A percentile compares a stretch with the other conserved stretches of the same genome.
Conservation (phyloP, 1,284 basidiomycete genomes). For the Schizopora paradoxa region DNA sequence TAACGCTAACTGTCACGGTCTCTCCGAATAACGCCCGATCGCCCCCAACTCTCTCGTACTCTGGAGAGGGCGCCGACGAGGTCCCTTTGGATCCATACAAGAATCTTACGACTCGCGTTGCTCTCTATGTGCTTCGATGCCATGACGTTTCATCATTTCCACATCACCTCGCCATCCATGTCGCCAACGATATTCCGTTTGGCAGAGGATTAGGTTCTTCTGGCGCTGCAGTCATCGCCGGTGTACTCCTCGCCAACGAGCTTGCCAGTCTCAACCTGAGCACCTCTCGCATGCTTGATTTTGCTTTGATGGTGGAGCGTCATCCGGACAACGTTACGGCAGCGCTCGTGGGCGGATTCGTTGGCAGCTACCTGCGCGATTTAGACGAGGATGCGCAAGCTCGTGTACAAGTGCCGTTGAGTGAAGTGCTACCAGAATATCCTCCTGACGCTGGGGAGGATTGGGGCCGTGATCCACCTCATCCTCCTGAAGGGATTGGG, state of each 20-base stretch:
- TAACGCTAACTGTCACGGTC: constrained; percentile 70
- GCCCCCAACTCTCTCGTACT: constrained; percentile 71
- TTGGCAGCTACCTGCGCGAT: constrained; percentile 95
- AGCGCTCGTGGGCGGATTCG: constrained; percentile 94
- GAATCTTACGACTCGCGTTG: constrained; percentile 96
- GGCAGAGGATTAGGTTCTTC: constrained; percentile 96
- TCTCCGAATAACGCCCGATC: constrained; percentile 26
- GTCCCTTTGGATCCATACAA: constrained; percentile 95
- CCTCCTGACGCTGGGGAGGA: constrained; percentile 86
- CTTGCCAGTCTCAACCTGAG: constrained; percentile 74
- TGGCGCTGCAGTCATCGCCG: constrained; percentile 96
- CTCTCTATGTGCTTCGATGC: constrained; percentile 94
- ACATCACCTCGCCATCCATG: constrained; percentile 65
- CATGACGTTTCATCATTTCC: constrained; percentile 76
- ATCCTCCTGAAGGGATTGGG: constrained; percentile 87
- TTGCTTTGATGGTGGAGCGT: constrained; percentile 98
- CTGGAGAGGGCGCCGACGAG: constrained; percentile 85
- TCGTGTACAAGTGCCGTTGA: constrained; percentile 87
- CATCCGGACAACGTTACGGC: constrained; percentile 99
- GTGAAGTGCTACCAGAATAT: constrained; percentile 96
- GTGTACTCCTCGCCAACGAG: constrained; percentile 84
- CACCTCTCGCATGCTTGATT: constrained; percentile 80
- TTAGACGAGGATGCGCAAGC: constrained; percentile 72
- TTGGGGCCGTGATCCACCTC: constrained; percentile 87
- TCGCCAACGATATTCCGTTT: constrained; percentile 94